Evolutionary conservation across 306 rosid genomes (phyloP), one percentile per base, ranked within the genome.

Genomic region (Glycine soja): DNA sequence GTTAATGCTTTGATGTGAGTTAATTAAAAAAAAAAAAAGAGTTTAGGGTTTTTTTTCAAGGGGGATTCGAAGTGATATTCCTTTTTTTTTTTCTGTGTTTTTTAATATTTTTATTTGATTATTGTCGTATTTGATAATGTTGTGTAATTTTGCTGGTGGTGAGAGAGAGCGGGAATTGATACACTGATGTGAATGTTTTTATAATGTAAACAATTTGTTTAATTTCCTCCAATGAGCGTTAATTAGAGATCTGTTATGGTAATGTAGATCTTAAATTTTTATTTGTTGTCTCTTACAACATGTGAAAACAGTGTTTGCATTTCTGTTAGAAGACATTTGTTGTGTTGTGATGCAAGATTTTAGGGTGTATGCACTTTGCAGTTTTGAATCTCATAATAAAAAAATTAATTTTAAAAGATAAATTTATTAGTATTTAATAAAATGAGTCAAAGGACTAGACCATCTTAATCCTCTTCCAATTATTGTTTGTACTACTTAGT

Each of bases 81-180:
- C 59, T 36, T 75, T 57, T 38, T 4, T 12, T 43, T 3, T 7
- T 3, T 36, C 18, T 78, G 38, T 14, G n/a, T 0, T 8, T 62
- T 63, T 77, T 64, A 7, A 3, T 64, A 36, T 64, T 38, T 80
- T 38, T 7, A 73, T 53, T 66, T 80, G 42, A 48, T 65, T 56
- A 12, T 45, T 62, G 77, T 59, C 30, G 30, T 24, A 24, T 24
- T 24, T 24, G 30, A 24, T 24, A 24, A 24, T 1, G 30, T 24
- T 24, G 30, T 87, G 85, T 81, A 73, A 74, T 81, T 81, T 81
- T 87, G 63, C 73, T 74, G 84, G 70, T 74, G 84, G 70, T 38
- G 65, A 76, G 65, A 34, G 65, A 34, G 65, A 53, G 66, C 18
- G 38, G 59, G 10, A 68, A 65, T 63, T 42, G 45, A 10, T n/a